Evolutionary conservation across 306 rosid genomes (phyloP), one percentile per base, ranked within the genome.

Genomic region (Dalbergia cultrata): DNA sequence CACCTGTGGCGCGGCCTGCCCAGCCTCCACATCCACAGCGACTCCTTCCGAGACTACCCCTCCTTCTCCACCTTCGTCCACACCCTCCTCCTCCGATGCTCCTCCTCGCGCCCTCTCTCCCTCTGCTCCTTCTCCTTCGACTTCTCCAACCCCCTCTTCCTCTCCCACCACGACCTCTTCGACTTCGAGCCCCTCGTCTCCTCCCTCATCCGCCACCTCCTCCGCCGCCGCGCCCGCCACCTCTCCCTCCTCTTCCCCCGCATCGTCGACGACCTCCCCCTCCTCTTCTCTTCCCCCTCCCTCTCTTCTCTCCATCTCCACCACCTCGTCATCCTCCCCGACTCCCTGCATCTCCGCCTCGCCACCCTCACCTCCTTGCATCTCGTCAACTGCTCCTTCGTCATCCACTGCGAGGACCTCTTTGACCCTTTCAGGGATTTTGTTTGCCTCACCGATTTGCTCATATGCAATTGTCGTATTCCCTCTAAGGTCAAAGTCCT

Each of bases 161-260:
- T 74, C 54, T 66, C 81, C 3, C 13, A 66, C n/a, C 66, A 53
- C 16, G 81, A 77, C 37, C 59, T 77, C 7, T 53, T 77, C 56
- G 66, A 66, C 7, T 66, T 77, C 56, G 66, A 66, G 74, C 74
- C 81, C 43, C 81, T 77, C 43, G 45, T 77, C 5, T 13, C 56
- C 12, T 13, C 5, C 56, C 57, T 77, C 67, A 77, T 77, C 57
- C 13, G 26, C 21, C 67, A 66, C 10, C 44, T 53, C 11, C 62
- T 39, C 1, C 13, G 34, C 33, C 74, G 7, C 11, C 33, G 81
- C 43, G 54, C 53, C 31, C 66, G 19, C 21, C 33, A 37, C 21
- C 72, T 77, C 13, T 52, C 67, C 45, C 13, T 77, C 9, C 74
- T 53, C 41, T 66, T 77, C n/a, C 81, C 81, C 41, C 81, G 81